These are phyloP conservation scores for Aspergillus conjunctus DNA, from an alignment of 495 filamentous ascomycete genomes.

Conservation along the genomic window DNA sequence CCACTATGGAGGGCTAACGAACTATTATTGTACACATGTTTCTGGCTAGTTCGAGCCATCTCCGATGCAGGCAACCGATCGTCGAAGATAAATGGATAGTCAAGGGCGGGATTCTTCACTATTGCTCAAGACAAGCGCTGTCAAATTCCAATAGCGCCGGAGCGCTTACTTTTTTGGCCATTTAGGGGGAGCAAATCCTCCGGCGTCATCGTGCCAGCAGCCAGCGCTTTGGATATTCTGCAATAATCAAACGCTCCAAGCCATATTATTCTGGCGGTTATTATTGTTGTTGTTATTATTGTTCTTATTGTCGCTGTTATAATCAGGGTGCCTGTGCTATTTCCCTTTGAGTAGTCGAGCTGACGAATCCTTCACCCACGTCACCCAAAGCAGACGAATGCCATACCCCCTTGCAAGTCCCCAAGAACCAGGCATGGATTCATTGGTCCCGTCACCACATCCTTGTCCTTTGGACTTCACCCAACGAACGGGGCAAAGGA, in stretches of 20 bases:
- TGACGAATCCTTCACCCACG: background rate
- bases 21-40: constrained; percentile 19
- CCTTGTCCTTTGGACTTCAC: background rate
- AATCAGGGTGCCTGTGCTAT: background rate
- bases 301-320: background rate
- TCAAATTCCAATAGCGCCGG: constrained; percentile 34
- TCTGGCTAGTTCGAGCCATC: constrained; percentile 15
- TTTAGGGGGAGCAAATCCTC: constrained; percentile 17
- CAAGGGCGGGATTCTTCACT: constrained; percentile 6
- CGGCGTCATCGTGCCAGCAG: constrained; percentile 20
- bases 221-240: background rate
- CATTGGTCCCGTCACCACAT: background rate
- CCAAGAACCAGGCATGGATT: background rate
- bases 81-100: constrained; percentile 6
- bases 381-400: background rate
- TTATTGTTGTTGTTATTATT: background rate
- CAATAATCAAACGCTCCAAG: background rate
- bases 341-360: background rate
- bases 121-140: constrained; percentile 21
- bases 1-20: constrained; percentile 13
- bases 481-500: background rate
- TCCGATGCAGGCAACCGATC: background rate
- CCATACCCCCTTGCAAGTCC: background rate
- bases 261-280: background rate
- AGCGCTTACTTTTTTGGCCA: constrained; percentile 24